Evolutionary conservation across 2,329 filamentous ascomycete genomes (phyloP), one percentile per base, ranked within the genome.

Genomic region (Fusarium illudens): DNA sequence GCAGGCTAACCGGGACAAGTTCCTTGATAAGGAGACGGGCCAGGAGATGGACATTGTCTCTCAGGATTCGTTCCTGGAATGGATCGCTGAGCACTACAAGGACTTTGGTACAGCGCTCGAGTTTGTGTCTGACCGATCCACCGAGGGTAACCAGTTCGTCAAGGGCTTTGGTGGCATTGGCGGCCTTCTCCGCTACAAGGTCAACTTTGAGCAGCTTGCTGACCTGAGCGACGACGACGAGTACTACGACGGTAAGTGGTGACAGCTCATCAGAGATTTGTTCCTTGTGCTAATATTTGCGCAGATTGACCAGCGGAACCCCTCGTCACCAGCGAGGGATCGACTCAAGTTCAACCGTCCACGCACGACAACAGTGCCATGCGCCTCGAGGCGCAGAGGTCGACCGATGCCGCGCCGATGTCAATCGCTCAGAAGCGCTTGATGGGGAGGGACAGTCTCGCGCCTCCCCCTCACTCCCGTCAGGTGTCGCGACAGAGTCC

Each of bases 161-260:
- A 98, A 97, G 86, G 96, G 96, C 69, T 99, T 99, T 78, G 96
- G 96, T 90, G 96, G 96, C 78, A 97, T 99, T 75, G 96, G 96
- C 73, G 95, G 95, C 70, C 91, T 99, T 77, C 89, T 99, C 79
- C 94, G 96, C 75, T 99, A 99, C 90, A 97, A 97, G 86, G 93
- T 99, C 86, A 99, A 99, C 86, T 99, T 99, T 84, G 96, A 99
- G 84, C 96, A 99, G 83, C 88, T 99, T 81, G 92, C 91, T 81
- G 96, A 98, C 80, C 87, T 92, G 77, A 94, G 97, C 80, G 92
- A 96, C 79, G 92, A 94, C 82, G 95, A 98, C 80, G 95, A 95
- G 82, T 97, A 97, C 85, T 97, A 97, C 84, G 87, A 88, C 81
- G 86, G 84, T 84, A 74, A 75, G 79, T 68, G 39, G 27, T 11